Percentiles rank a stretch among this genome's conserved stretches.
These are phyloP conservation scores for Teunomyces tritomae DNA, from an alignment of 805 yeast species.

Conservation along the genomic window DNA sequence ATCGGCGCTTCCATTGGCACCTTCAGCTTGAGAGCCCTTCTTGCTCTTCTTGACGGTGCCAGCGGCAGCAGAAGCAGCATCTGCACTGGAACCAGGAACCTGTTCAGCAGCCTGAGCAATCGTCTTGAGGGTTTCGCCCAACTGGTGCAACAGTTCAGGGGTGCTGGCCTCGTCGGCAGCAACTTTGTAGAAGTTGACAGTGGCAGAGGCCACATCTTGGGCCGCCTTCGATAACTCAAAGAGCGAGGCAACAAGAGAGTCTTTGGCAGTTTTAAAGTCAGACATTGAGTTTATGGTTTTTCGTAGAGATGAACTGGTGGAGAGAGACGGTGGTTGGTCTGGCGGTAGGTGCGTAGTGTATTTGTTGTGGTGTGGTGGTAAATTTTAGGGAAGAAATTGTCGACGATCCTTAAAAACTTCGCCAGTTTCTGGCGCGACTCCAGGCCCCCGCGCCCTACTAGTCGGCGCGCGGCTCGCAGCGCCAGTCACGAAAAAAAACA, in stretches of 20 bases:
- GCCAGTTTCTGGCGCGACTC: conserved; percentile 2
- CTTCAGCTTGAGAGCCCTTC: conserved; percentile 13
- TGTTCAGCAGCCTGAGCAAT: conserved; percentile 30
- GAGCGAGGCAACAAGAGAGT: conserved; percentile 65
- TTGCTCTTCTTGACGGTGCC: conserved; percentile 9
- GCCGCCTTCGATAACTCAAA: conserved; percentile 87
- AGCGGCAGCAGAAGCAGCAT: conserved; percentile 13
- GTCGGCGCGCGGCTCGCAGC: no score
- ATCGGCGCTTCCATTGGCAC: conserved; percentile 10
- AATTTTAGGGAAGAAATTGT: conserved; percentile 4
- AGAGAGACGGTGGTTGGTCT: neutral
- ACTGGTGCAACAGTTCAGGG: conserved; percentile 36
- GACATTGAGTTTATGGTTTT: conserved; percentile 9
- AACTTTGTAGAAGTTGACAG: conserved; percentile 70
- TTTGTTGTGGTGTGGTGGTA: conserved; percentile 4
- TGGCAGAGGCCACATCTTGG: conserved; percentile 75
- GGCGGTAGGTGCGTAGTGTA: conserved; percentile 1
- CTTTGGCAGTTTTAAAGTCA: conserved; percentile 20
- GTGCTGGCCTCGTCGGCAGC: conserved; percentile 46
- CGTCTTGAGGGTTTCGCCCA: conserved; percentile 37
- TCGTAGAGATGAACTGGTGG: neutral
- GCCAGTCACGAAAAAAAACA: no score
- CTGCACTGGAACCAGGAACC: conserved; percentile 8
- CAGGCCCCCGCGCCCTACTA: neutral
- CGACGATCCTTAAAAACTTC: neutral